phyloP scores from a whole-genome alignment of 441 rosid genomes.

The Brassica hybrid region DNA sequence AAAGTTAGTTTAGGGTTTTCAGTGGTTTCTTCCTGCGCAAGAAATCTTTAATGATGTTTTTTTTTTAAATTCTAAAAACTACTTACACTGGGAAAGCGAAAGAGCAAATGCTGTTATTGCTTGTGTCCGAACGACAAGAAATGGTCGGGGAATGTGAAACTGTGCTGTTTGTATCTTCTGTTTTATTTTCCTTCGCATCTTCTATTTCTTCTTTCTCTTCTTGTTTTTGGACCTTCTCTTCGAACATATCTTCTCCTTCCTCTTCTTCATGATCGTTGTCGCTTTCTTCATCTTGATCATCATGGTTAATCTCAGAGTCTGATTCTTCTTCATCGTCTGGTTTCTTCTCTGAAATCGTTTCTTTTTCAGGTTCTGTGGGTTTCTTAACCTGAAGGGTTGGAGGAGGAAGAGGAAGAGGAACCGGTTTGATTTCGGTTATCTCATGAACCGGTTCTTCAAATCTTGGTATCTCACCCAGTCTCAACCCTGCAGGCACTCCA shows the following conservation, averaged over 20 bases:
- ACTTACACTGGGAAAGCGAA: slow-evolving; percentile 83
- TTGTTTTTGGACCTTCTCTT: background rate
- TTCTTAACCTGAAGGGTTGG: slow-evolving; percentile 40
- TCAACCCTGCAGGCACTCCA: slow-evolving; percentile 43
- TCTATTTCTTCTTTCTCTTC: background rate
- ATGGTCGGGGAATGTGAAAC: slow-evolving; percentile 45
- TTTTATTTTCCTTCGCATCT: slow-evolving; percentile 27
- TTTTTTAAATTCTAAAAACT: background rate
- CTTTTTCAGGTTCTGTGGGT: slow-evolving; percentile 33
- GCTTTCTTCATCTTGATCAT: background rate
- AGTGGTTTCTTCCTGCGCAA: background rate
- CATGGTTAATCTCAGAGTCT: slow-evolving; percentile 15
- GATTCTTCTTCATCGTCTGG: background rate
- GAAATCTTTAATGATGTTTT: background rate
- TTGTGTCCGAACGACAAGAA: slow-evolving; percentile 48
- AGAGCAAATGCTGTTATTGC: slow-evolving; percentile 59
- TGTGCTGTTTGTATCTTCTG: slow-evolving; percentile 21
- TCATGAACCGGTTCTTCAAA: slow-evolving; percentile 44
- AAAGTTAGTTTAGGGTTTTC: slow-evolving; percentile 8
- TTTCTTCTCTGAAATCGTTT: slow-evolving; percentile 9
- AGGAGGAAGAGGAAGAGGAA: slow-evolving; percentile 36
- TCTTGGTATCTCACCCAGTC: slow-evolving; percentile 62
- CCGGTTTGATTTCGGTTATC: slow-evolving; percentile 35
- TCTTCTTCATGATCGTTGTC: background rate
- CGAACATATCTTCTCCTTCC: background rate